Base-by-base conservation (phyloP, 768 basidiomycete genomes). In the Agrocybe chaxingu region DNA sequence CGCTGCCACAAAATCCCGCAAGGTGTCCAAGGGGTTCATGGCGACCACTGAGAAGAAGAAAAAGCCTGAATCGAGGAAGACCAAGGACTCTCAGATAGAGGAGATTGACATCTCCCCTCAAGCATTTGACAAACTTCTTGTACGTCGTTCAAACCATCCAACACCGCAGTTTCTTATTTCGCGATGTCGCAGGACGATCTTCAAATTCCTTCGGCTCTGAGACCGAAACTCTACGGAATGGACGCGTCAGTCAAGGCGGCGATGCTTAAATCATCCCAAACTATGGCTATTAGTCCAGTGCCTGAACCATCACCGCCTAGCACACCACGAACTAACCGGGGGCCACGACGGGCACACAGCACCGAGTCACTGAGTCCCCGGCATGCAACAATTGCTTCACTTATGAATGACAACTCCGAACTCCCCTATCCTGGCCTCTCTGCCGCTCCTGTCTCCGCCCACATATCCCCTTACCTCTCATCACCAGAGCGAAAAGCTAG, bases 171-270 rank as follows among this genome's bases (percentile, higher is more conserved):
- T 34, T 45, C 40, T 56, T 18, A 57, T 35, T 50, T 11, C 48
- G 43, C 18, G 8, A 47, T 48, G 24, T 24, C 5, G 24, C 50
- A 94, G 92, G 89, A 95, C 65, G 90, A 92, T 51, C 81, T 95
- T 45, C 92, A 95, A 69, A 92, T 95, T 16, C 92, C 92, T 3
- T 70, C 79, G 6, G 81, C 80, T 2, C 71, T 93, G 18, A 80
- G 92, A 7, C 85, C 84, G 1, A 91, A 92, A 67, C 80, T 95
- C 12, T 74, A 75, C 42, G 82, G 81, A 11, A 90, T 96, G 80
- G 90, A 95, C 50, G 70, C 84, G 0, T 82, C 86, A 1, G 88
- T 96, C 44, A 96, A 96, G 64, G 91, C 89, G 4, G 89, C 89
- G 9, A 94, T 96, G 89, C 73, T 96, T 49, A 92, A 89, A 63